Evolutionary conservation across 495 filamentous ascomycete species (phyloP), one percentile per base, ranked within the genome.

Genomic region (Xylaria sp.): DNA sequence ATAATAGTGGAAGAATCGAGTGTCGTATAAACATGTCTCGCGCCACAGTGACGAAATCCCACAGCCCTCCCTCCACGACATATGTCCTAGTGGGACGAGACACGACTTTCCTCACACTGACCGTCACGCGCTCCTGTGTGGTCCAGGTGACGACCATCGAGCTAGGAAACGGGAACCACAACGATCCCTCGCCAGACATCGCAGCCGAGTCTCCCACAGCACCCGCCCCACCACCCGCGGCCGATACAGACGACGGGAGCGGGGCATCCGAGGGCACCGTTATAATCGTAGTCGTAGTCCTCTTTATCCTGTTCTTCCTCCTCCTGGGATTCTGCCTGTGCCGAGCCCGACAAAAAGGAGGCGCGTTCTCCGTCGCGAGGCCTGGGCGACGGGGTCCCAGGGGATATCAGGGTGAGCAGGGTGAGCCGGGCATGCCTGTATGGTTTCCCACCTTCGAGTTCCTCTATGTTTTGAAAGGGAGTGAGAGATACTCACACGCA

Each of bases 301-400:
- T 70, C 21, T 61, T 70, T 21, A 41, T 70, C 8, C 21, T 70
- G 12, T 62, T 33, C 24, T 70, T 70, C 21, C 57, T 70, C 33
- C 55, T 62, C 44, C 1, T 43, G 6, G 31, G 9, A 6, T 62
- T 19, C 57, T 61, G 68, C 44, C 17, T 53, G 2, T 70, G 58
- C 24, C 44, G 33, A 17, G 14, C 29, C 19, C 41, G 68, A 15
- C 24, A 55, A 26, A 61, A 53, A 69, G 43, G 41, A 15, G 53
- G 41, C 6, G 40, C 37, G 6, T 46, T 59, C 24, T 21, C 24
- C 12, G 24, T 24, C 11, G 37, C 8, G 37, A 0, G 1, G 5
- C 40, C 55, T 19, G 67, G 68, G 3, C 41, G 11, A 31, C 43
- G 55, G 29, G 68, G 68, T 14, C 68, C 33, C 19, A 44, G 43